A percentile compares a stretch with the other conserved stretches of the same genome.
These are phyloP conservation scores for Zygoascus sp. DNA, from an alignment of 1,139 yeast genomes.

Conservation along the genomic window DNA sequence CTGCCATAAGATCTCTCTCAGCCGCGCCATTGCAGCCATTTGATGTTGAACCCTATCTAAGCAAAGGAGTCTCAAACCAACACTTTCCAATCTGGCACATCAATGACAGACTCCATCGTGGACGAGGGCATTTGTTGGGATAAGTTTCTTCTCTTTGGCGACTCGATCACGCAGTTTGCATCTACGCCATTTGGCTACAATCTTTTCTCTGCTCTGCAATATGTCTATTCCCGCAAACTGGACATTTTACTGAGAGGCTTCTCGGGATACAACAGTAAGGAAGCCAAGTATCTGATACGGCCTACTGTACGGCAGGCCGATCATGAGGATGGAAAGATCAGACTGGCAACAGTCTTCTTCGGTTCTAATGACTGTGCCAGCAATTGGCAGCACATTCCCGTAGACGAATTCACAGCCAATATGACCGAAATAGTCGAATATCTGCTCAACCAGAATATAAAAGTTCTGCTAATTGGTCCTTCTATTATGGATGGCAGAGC, in stretches of 20 bases:
- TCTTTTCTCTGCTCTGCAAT: conserved; percentile 44
- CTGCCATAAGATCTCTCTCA: too few species aligned
- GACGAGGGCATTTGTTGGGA: neutral
- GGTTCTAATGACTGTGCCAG: conserved; percentile 21
- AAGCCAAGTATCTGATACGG: conserved; percentile 23
- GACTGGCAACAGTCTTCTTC: conserved; percentile 21
- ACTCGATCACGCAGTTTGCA: conserved; percentile 53
- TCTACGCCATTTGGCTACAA: conserved; percentile 40
- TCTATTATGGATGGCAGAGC: conserved; percentile 29
- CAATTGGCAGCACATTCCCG: conserved; percentile 41
- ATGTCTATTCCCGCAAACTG: conserved; percentile 44
- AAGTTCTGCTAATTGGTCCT: conserved; percentile 43
- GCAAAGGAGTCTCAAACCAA: too few species aligned
- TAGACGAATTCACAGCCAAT: conserved; percentile 46
- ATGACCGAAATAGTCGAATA: conserved; percentile 38
- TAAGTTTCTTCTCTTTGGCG: conserved; percentile 55
- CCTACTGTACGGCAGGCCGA: conserved; percentile 20
- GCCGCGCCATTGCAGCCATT: too few species aligned
- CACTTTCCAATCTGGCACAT: too few species aligned
- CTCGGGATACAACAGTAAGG: conserved; percentile 54
- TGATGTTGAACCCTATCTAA: too few species aligned
- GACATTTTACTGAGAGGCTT: conserved; percentile 57
- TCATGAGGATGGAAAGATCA: conserved; percentile 13
- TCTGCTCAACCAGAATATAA: conserved; percentile 14
- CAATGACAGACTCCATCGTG: neutral